Evolutionary conservation across 2,329 filamentous ascomycete genomes (phyloP).

Genomic region (Colletotrichum salicis): DNA sequence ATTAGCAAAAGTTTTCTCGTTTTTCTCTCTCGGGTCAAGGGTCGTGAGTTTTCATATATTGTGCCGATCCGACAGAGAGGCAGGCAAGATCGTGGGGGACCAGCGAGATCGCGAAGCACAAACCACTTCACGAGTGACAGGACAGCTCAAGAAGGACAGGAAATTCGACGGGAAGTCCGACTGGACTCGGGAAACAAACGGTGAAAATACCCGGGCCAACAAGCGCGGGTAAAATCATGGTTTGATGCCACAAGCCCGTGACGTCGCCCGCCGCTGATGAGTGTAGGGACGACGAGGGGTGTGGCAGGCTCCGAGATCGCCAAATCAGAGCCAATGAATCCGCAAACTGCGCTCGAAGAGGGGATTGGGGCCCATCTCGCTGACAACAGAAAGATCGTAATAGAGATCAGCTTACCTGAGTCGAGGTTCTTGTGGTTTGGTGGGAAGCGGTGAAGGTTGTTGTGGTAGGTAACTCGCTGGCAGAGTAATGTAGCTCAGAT

Average conservation of each 20-base stretch:
- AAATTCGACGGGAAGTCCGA: neutral
- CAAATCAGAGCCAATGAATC: neutral
- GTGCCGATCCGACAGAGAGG: too few relatives aligned
- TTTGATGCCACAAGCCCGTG: neutral
- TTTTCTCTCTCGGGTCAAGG: neutral
- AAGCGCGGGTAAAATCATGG: neutral
- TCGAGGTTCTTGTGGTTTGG: neutral
- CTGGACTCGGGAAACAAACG: neutral
- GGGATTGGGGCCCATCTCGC: neutral
- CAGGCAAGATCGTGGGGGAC: neutral
- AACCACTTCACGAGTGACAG: neutral
- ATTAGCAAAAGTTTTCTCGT: neutral
- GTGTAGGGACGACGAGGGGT: neutral
- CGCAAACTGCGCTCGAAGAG: neutral
- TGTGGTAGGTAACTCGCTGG: slow-evolving; percentile 12
- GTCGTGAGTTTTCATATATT: neutral
- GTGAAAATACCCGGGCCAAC: neutral
- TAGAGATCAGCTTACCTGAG: neutral
- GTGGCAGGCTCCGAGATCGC: neutral
- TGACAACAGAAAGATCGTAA: neutral
- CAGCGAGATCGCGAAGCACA: neutral
- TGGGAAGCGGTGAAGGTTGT: slow-evolving; percentile 1
- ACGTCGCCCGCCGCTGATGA: neutral
- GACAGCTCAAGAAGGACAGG: neutral
- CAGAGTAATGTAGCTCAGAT: slow-evolving; percentile 6